These are phyloP conservation scores for Fusarium drepaniforme DNA, from an alignment of 2,329 filamentous ascomycete genomes.

Conservation along the genomic window DNA sequence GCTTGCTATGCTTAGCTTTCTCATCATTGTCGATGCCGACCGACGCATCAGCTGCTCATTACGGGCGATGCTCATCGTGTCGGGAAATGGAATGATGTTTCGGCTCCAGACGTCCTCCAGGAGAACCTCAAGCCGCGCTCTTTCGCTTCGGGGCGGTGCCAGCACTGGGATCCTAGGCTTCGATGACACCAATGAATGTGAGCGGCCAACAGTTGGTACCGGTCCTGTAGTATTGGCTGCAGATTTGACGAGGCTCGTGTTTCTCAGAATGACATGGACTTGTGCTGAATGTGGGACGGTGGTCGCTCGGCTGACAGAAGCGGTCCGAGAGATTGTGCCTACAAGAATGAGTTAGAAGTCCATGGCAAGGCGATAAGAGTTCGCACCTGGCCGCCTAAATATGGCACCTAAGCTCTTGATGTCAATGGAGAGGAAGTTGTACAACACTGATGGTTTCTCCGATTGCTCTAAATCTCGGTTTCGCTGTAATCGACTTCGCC, in stretches of 20 bases:
- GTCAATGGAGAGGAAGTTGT: constrained; percentile 75
- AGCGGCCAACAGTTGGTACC: constrained; percentile 74
- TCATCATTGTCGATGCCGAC: constrained; percentile 88
- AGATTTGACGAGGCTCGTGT: constrained; percentile 79
- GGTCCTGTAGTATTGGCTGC: constrained; percentile 53
- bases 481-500: constrained; percentile 76
- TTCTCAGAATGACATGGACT: constrained; percentile 87
- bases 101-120: constrained; percentile 87
- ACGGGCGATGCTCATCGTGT: constrained; percentile 75
- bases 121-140: constrained; percentile 80
- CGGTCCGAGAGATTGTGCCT: constrained; percentile 73
- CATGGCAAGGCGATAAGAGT: not conserved
- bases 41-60: constrained; percentile 79
- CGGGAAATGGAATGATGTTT: constrained; percentile 84
- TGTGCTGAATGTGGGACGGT: constrained; percentile 76
- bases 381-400: constrained; percentile 77
- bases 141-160: constrained; percentile 79
- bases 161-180: constrained; percentile 76
- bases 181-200: constrained; percentile 82
- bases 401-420: constrained; percentile 81
- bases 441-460: constrained; percentile 61
- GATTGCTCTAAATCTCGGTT: constrained; percentile 62
- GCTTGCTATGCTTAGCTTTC: constrained; percentile 86
- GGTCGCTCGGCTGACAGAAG: constrained; percentile 84
- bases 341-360: constrained; percentile 12